Evolutionary conservation across 495 filamentous ascomycete genomes (phyloP).

Genomic region (Lophiotrema nucula): DNA sequence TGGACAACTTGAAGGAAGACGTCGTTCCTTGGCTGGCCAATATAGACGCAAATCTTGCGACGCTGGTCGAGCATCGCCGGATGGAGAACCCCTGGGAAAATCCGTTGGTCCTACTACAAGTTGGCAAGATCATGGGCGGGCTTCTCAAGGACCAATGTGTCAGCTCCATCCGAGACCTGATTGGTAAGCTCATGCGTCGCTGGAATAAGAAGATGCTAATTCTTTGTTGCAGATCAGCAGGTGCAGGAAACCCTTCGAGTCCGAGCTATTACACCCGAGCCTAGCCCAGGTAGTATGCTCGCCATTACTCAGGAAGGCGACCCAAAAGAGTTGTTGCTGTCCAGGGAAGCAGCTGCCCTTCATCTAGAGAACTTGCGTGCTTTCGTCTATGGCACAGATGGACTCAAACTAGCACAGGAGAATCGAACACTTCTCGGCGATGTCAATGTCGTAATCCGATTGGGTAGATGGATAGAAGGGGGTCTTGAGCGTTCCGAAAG

Average conservation of each 20-base stretch:
- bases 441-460: neutral
- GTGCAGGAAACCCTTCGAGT: neutral
- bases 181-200: neutral
- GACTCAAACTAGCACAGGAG: neutral
- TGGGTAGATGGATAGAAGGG: neutral
- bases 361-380: neutral
- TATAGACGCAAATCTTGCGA: neutral
- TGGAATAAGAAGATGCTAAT: neutral
- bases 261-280: neutral
- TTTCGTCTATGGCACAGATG: neutral
- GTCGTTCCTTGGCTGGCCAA: neutral
- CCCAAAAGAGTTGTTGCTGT: neutral
- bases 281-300: neutral
- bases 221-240: neutral
- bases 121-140: neutral
- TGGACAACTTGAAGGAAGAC: neutral
- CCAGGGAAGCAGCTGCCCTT: neutral
- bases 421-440: neutral
- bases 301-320: neutral
- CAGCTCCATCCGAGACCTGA: neutral
- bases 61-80: neutral
- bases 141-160: neutral
- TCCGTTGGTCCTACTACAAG: neutral
- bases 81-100: neutral
- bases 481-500: neutral